Evolutionary conservation across 108 stramenopile genomes (phyloP), one percentile per base, ranked within the genome.

Genomic region (Nannochloropsis gaditana): DNA sequence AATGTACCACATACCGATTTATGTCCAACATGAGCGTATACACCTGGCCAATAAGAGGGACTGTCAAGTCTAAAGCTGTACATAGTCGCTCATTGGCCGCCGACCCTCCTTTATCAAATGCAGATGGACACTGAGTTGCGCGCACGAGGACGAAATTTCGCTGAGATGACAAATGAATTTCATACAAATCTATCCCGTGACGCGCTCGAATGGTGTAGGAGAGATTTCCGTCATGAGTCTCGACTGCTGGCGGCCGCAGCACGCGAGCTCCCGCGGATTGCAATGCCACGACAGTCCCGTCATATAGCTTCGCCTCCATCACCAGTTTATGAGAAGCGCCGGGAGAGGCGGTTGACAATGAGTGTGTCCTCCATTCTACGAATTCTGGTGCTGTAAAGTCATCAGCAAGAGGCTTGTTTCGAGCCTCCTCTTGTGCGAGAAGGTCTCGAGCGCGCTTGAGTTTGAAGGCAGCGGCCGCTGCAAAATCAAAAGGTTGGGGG

Each of bases 401-500:
- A n/a, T 73, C 59, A 73, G 59, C 59, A n/a, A n/a, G 6, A 73
- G 59, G 59, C n/a, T 15, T 15, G n/a, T 73, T 73, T 8, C 59
- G 15, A n/a, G 59, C 59, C n/a, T 73, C 59, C n/a, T 73, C 59
- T n/a, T 73, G 59, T n/a, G 15, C 59, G 15, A 73, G n/a, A 73
- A 73, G 59, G 19, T 73, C 59, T n/a, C n/a, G 15, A n/a, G 59
- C 59, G 3, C 8, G 59, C 59, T 73, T 15, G 59, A 73, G 59
- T 73, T 73, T 73, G 59, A 73, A 73, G 59, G 59, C 59, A 73
- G 15, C n/a, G 19, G 59, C 59, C 19, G 59, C 59, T n/a, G 59
- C 59, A 6, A 73, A 73, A 8, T 73, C 59, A 73, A 73, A 73
- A n/a, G 59, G 59, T 73, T 15, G 5, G n/a, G 59, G 59, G 31